phyloP scores from a whole-genome alignment of 371 early-diverging fungal species.

The Saksenaea vasiformis region DNA sequence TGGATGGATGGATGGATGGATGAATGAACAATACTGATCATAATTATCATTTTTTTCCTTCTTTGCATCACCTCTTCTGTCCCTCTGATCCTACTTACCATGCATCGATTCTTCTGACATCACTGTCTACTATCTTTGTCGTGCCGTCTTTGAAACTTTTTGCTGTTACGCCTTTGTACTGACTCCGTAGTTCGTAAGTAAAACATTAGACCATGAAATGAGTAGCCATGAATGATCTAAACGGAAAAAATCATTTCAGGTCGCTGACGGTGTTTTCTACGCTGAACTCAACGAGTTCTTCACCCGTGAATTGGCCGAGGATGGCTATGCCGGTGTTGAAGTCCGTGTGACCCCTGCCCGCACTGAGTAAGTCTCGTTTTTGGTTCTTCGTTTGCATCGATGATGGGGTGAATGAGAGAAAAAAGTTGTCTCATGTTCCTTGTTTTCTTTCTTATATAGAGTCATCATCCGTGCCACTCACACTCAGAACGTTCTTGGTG shows the following conservation, averaged over 20 bases:
- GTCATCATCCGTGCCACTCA: constrained; percentile 99
- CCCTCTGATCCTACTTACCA: background rate
- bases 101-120: background rate
- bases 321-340: constrained; percentile 97
- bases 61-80: background rate
- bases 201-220: background rate
- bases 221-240: too few species aligned
- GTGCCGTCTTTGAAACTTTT: background rate
- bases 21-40: constrained; percentile 16
- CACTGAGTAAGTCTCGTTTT: constrained; percentile 71
- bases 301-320: constrained; percentile 90
- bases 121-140: background rate
- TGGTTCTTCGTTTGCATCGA: background rate
- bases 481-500: constrained; percentile 98
- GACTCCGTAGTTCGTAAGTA: constrained; percentile 52
- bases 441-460: constrained; percentile 25
- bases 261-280: constrained; percentile 99
- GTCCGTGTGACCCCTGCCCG: constrained; percentile 98
- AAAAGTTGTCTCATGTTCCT: background rate
- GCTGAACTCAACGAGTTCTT: constrained; percentile 99
- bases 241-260: constrained; percentile 34
- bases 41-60: background rate
- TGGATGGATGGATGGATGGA: constrained; percentile 33
- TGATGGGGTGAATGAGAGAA: background rate
- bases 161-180: background rate